These are phyloP conservation scores for Postia placenta DNA, from an alignment of 768 basidiomycete genomes.

Conservation along the genomic window DNA sequence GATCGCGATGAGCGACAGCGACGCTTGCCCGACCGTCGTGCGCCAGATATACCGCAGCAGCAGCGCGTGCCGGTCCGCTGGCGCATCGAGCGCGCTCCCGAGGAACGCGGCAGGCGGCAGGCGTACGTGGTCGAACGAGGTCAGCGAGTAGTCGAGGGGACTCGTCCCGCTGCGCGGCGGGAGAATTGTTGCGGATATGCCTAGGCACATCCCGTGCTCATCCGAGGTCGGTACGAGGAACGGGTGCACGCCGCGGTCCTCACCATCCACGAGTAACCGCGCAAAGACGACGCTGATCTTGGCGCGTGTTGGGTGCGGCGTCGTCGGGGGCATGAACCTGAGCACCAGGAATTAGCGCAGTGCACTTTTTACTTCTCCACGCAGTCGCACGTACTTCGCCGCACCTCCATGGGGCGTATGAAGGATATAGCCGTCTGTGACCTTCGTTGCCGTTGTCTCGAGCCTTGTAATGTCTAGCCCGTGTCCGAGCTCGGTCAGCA, in stretches of 20 bases:
- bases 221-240: slow-evolving; percentile 28
- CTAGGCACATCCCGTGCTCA: too few relatives aligned
- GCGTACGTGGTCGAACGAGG: slow-evolving; percentile 30
- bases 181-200: slow-evolving; percentile 1
- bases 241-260: slow-evolving; percentile 23
- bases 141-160: slow-evolving; percentile 31
- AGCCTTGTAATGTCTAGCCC: slow-evolving; percentile 1
- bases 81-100: slow-evolving; percentile 14
- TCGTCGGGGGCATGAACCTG: too few relatives aligned
- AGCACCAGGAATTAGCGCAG: too few relatives aligned
- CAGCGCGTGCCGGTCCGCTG: slow-evolving; percentile 11
- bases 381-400: too few relatives aligned
- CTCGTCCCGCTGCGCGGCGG: slow-evolving; percentile 25
- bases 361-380: too few relatives aligned
- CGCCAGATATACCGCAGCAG: slow-evolving; percentile 26
- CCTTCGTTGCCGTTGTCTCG: slow-evolving; percentile 1
- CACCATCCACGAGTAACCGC: slow-evolving; percentile 18
- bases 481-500: slow-evolving; percentile 4
- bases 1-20: slow-evolving; percentile 19
- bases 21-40: slow-evolving; percentile 29
- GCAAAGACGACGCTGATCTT: slow-evolving; percentile 26
- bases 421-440: slow-evolving; percentile 1
- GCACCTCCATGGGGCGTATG: too few relatives aligned
- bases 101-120: slow-evolving; percentile 28
- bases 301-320: slow-evolving; percentile 11